These are phyloP conservation scores for Hymenoscyphus infarciens DNA, from an alignment of 2,329 filamentous ascomycete species.

Conservation along the genomic window DNA sequence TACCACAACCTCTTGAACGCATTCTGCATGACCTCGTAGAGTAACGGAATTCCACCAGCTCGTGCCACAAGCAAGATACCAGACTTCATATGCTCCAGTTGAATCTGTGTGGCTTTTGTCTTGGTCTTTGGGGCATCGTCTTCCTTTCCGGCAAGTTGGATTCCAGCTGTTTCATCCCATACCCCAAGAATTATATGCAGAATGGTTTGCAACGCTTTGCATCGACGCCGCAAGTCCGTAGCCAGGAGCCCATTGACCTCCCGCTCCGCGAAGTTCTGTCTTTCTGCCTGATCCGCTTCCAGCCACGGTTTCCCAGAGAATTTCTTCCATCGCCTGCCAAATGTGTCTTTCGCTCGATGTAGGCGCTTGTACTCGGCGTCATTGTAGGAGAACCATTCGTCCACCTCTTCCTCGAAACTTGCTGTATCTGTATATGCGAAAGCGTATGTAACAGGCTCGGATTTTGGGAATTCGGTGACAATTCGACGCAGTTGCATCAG, in stretches of 20 bases:
- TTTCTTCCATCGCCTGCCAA: constrained; percentile 70
- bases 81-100: constrained; percentile 57
- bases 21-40: constrained; percentile 34
- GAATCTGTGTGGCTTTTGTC: constrained; percentile 49
- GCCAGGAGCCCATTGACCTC: constrained; percentile 46
- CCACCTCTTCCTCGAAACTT: constrained; percentile 79
- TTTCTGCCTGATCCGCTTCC: constrained; percentile 54
- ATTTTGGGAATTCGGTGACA: constrained; percentile 68
- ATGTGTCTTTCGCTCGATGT: constrained; percentile 69
- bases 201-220: constrained; percentile 53
- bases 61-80: constrained; percentile 51
- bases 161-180: constrained; percentile 65
- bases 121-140: constrained; percentile 43
- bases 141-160: constrained; percentile 37
- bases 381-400: constrained; percentile 96
- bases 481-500: constrained; percentile 69
- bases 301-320: constrained; percentile 59
- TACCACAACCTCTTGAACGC: constrained; percentile 34
- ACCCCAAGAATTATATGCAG: constrained; percentile 63
- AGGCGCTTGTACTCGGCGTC: constrained; percentile 81
- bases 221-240: constrained; percentile 46
- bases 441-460: constrained; percentile 74
- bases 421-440: constrained; percentile 76
- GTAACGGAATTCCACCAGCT: constrained; percentile 37
- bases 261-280: constrained; percentile 53